These are phyloP conservation scores for Melampsora medusae DNA, from an alignment of 1,284 basidiomycete species.

Conservation along the genomic window DNA sequence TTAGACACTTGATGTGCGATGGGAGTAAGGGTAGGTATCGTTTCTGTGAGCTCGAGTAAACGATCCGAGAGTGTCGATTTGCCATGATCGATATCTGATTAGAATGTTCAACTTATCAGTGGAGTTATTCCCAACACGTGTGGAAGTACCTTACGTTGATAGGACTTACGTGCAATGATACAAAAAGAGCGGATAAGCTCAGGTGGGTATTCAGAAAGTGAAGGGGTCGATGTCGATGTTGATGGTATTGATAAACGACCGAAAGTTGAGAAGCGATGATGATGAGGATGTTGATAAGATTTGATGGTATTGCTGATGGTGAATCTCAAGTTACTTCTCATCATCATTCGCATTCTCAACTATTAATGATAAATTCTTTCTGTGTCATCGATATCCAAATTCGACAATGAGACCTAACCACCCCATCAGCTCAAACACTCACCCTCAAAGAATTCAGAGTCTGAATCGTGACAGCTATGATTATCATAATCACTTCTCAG, in stretches of 20 bases:
- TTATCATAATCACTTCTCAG: no score
- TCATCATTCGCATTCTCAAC: no score
- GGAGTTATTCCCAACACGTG: not conserved
- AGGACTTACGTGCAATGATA: slow-evolving; percentile 35
- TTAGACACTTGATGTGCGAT: slow-evolving; percentile 10
- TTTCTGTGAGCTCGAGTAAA: slow-evolving; percentile 52
- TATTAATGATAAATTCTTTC: no score
- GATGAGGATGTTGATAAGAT: not conserved
- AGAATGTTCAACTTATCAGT: not conserved
- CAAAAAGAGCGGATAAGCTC: slow-evolving; percentile 25
- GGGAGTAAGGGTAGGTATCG: slow-evolving; percentile 48
- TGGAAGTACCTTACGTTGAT: not conserved
- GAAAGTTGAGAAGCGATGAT: not conserved
- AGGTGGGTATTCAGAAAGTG: slow-evolving; percentile 2
- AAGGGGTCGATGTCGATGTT: not conserved
- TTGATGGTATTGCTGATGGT: no score
- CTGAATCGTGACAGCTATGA: no score
- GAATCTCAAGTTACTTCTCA: no score
- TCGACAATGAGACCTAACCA: no score
- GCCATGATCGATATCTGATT: slow-evolving; percentile 53
- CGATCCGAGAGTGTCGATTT: slow-evolving; percentile 55
- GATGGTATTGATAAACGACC: not conserved
- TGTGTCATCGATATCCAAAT: no score
- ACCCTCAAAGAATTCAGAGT: no score
- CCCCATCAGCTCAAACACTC: no score